A percentile compares a stretch with the other conserved stretches of the same genome.
These are phyloP conservation scores for Phytophthora litchii DNA, from an alignment of 352 stramenopile species.

Conservation along the genomic window DNA sequence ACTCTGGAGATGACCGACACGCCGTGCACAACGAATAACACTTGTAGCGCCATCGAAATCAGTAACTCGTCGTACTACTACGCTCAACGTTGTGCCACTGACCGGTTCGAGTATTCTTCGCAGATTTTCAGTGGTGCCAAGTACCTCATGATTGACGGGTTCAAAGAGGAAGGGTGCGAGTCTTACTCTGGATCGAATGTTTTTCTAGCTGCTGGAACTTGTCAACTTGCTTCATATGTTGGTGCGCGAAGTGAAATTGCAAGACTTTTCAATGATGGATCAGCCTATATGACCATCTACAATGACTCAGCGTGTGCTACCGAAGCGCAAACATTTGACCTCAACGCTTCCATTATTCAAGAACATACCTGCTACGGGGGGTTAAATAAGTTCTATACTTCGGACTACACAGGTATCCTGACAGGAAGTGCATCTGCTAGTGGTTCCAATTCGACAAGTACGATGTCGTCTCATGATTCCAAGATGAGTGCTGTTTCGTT, in stretches of 20 bases:
- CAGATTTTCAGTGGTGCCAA: slow-evolving; percentile 40
- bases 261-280: slow-evolving; percentile 40
- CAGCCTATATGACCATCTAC: slow-evolving; percentile 49
- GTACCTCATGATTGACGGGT: slow-evolving; percentile 49
- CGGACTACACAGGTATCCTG: slow-evolving; percentile 25
- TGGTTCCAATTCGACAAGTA: slow-evolving; percentile 4
- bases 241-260: slow-evolving; percentile 40
- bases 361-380: slow-evolving; percentile 32
- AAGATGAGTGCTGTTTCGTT: slow-evolving; percentile 28
- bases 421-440: slow-evolving; percentile 1
- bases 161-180: slow-evolving; percentile 23
- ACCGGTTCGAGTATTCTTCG: slow-evolving; percentile 40
- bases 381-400: slow-evolving; percentile 47
- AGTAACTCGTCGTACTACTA: slow-evolving; percentile 48
- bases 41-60: slow-evolving; percentile 37
- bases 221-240: slow-evolving; percentile 43
- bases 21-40: slow-evolving; percentile 23
- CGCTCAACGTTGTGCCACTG: slow-evolving; percentile 32
- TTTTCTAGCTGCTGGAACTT: slow-evolving; percentile 41
- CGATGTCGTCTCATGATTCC: slow-evolving; percentile 16
- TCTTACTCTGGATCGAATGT: slow-evolving; percentile 37
- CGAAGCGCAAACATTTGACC: slow-evolving; percentile 35
- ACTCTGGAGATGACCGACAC: slow-evolving; percentile 30
- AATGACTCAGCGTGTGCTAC: slow-evolving; percentile 42
- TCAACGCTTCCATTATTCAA: slow-evolving; percentile 30